phyloP scores from a whole-genome alignment of 2,329 filamentous ascomycete species.

The Knufia fluminis region DNA sequence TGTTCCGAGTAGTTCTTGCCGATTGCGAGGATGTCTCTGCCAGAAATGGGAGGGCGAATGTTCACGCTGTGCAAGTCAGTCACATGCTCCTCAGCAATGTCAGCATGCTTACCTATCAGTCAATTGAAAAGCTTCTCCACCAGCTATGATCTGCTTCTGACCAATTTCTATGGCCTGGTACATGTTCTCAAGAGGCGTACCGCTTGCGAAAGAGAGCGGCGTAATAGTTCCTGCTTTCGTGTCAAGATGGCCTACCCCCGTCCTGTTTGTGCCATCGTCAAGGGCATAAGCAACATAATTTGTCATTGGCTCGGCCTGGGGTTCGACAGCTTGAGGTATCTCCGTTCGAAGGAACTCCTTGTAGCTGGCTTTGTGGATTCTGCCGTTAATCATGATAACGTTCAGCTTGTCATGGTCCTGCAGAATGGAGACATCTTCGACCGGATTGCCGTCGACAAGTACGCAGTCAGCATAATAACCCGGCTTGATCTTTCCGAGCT shows the following conservation, averaged over 20 bases:
- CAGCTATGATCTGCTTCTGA: constrained; percentile 30
- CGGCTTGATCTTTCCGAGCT: constrained; percentile 35
- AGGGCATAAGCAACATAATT: constrained; percentile 33
- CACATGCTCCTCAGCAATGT: neutral
- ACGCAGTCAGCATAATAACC: constrained; percentile 39
- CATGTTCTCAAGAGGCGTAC: constrained; percentile 38
- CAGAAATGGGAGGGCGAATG: constrained; percentile 28
- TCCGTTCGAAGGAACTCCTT: constrained; percentile 15
- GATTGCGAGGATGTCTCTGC: constrained; percentile 20
- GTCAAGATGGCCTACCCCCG: constrained; percentile 37
- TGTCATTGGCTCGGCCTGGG: constrained; percentile 18
- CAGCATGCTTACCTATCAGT: constrained; percentile 9
- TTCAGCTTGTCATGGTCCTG: constrained; percentile 37
- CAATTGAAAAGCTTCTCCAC: constrained; percentile 27
- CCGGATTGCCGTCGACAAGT: constrained; percentile 39
- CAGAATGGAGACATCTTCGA: constrained; percentile 34
- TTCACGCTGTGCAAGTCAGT: constrained; percentile 25
- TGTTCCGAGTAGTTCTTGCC: constrained; percentile 48
- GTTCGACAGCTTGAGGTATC: neutral
- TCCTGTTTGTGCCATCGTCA: constrained; percentile 13
- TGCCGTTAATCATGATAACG: constrained; percentile 41
- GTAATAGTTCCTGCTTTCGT: constrained; percentile 30
- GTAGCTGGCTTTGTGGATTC: constrained; percentile 33
- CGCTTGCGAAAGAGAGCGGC: constrained; percentile 39
- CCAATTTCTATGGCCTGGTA: constrained; percentile 46